phyloP scores from a whole-genome alignment of 495 filamentous ascomycete species.

The Filosporella fistucella region DNA sequence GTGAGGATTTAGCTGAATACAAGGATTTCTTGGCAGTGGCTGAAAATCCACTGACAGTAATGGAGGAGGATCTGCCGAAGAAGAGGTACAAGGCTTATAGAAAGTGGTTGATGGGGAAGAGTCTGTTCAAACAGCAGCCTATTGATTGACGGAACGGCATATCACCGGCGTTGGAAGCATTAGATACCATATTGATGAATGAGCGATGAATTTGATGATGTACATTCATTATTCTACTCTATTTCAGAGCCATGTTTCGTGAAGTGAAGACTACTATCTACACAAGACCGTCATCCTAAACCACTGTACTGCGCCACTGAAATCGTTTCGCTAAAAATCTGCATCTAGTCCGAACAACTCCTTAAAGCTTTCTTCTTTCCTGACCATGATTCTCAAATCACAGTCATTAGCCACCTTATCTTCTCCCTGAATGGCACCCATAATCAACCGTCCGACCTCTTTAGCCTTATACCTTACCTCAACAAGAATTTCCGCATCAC shows the following conservation, averaged over 20 bases:
- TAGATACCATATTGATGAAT: neutral
- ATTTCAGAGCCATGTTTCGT: too few species aligned
- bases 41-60: slow-evolving; percentile 84
- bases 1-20: slow-evolving; percentile 69
- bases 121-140: slow-evolving; percentile 85
- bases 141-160: slow-evolving; percentile 42
- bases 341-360: slow-evolving; percentile 29
- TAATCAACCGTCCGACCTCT: slow-evolving; percentile 17
- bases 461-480: slow-evolving; percentile 44
- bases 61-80: slow-evolving; percentile 75
- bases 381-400: slow-evolving; percentile 32
- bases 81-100: slow-evolving; percentile 94
- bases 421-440: slow-evolving; percentile 7
- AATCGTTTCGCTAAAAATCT: neutral
- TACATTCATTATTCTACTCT: too few species aligned
- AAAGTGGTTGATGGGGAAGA: slow-evolving; percentile 91
- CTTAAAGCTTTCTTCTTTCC: slow-evolving; percentile 36
- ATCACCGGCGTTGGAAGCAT: neutral
- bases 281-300: too few species aligned
- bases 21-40: slow-evolving; percentile 67
- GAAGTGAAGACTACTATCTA: too few species aligned
- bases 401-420: slow-evolving; percentile 24
- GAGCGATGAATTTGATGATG: neutral
- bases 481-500: too few species aligned
- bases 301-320: too few species aligned